A percentile compares a stretch with the other conserved stretches of the same genome.
Conservation (phyloP, 2,329 filamentous ascomycete genomes). For the Bimuria novae-zelandiae region DNA sequence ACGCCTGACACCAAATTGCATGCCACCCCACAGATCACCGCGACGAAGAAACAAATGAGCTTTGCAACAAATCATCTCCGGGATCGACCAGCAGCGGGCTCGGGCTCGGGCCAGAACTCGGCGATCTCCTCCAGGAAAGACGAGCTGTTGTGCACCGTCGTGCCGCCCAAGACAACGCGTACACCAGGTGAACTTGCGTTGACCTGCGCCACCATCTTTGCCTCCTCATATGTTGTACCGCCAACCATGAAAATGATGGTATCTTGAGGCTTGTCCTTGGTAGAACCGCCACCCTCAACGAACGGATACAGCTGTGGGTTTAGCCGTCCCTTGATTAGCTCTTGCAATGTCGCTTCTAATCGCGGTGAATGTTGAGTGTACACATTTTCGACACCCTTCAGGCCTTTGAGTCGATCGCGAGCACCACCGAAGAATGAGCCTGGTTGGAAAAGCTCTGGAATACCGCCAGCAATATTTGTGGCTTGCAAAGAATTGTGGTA, state of each 20-base stretch:
- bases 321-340: slow-evolving; percentile 87
- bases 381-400: slow-evolving; percentile 98
- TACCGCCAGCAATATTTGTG: slow-evolving; percentile 71
- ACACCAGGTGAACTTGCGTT: slow-evolving; percentile 90
- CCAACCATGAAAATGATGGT: slow-evolving; percentile 94
- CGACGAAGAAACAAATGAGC: not conserved
- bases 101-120: slow-evolving; percentile 8
- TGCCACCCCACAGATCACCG: not conserved
- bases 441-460: slow-evolving; percentile 90
- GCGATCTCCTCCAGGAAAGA: slow-evolving; percentile 68
- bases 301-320: slow-evolving; percentile 91
- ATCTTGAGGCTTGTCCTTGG: slow-evolving; percentile 94
- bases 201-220: slow-evolving; percentile 92
- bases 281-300: slow-evolving; percentile 83
- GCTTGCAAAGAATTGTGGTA: slow-evolving; percentile 89
- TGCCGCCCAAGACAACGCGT: slow-evolving; percentile 86
- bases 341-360: slow-evolving; percentile 84
- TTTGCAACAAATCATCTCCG: not conserved
- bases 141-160: slow-evolving; percentile 82
- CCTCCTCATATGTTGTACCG: slow-evolving; percentile 93
- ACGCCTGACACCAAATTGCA: not conserved
- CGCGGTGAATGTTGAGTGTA: slow-evolving; percentile 96
- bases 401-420: slow-evolving; percentile 84
- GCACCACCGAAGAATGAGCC: slow-evolving; percentile 86
- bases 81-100: not conserved